Base-by-base conservation (phyloP, 805 yeast genomes). In the Candida yuanshanica region DNA sequence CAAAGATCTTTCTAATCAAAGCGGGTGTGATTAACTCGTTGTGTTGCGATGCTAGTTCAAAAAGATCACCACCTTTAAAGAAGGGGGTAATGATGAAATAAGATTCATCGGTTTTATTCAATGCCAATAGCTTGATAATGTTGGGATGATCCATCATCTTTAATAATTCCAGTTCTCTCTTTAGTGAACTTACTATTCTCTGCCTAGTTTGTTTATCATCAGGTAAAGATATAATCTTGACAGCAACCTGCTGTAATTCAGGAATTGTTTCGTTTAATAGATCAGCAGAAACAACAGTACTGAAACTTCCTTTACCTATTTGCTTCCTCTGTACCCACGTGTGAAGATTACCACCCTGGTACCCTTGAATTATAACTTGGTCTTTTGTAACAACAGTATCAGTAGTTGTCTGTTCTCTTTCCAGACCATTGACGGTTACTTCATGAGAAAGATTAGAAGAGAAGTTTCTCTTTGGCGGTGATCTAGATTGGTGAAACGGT, bases 61-160 rank as follows among this genome's bases (percentile, higher is more conserved):
- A 81, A 32, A 93, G 60, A 53, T 89, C 96, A 4, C 98, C 97
- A 5, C 98, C 98, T 6, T 67, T 59, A 51, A 88, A 84, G 58
- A 74, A 87, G 1, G 90, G 85, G 53, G 90, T 68, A 32, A 83
- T 82, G 60, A 90, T 72, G 43, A 63, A 53, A 45, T 61, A 63
- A 45, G 51, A 39, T 38, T 55, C 42, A 1, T 50, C 33, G 2
- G 56, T 53, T 33, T 56, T 43, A 35, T 64, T 61, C 17, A 66
- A 48, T 2, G 83, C 89, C 22, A 80, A 52, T 10, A 90, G 63
- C 35, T 68, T 63, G 18, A 87, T 77, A 12, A 90, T 72, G 37
- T 83, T 77, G 1, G 95, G 95, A 58, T 87, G 93, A 26, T 69
- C 49, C 12, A 81, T 47, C 11, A 65, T 59, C 39, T 65, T 63